Evolutionary conservation across 176 grass and related monocot genomes (phyloP).

Genomic region (Saccharum officinarum): DNA sequence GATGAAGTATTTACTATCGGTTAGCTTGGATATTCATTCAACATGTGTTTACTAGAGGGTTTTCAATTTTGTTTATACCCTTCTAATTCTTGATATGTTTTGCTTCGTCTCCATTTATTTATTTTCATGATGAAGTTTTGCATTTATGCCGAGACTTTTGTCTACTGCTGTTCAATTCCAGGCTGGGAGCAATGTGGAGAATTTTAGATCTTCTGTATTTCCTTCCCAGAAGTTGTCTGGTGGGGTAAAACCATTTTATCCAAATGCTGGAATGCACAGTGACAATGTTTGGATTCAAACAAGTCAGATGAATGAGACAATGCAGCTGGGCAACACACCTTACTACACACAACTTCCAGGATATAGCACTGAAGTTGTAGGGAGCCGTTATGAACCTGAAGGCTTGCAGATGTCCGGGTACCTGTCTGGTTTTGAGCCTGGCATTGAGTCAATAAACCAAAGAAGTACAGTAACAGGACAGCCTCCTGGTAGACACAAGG

Average conservation of each 20-base stretch:
- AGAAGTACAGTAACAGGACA: conserved; percentile 34
- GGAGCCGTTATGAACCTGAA: conserved; percentile 22
- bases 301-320: conserved; percentile 10
- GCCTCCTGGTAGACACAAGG: conserved; percentile 28
- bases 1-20: neutral
- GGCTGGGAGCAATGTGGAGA: conserved; percentile 52
- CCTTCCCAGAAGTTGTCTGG: neutral
- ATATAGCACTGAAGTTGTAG: conserved; percentile 46
- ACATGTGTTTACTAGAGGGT: neutral
- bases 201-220: conserved; percentile 34
- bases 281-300: conserved; percentile 13
- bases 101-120: neutral
- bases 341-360: conserved; percentile 33
- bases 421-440: conserved; percentile 51
- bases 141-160: neutral
- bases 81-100: conserved; percentile 17
- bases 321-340: conserved; percentile 16
- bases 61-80: neutral
- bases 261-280: conserved; percentile 3
- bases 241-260: conserved; percentile 2
- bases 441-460: conserved; percentile 54
- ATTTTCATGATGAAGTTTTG: conserved; percentile 29
- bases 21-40: neutral
- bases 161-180: conserved; percentile 32
- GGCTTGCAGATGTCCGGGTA: conserved; percentile 30